A percentile compares a stretch with the other conserved stretches of the same genome.
Evolutionary conservation across 164 flowering plant genomes (phyloP).

Genomic region (Stephania cephalantha): DNA sequence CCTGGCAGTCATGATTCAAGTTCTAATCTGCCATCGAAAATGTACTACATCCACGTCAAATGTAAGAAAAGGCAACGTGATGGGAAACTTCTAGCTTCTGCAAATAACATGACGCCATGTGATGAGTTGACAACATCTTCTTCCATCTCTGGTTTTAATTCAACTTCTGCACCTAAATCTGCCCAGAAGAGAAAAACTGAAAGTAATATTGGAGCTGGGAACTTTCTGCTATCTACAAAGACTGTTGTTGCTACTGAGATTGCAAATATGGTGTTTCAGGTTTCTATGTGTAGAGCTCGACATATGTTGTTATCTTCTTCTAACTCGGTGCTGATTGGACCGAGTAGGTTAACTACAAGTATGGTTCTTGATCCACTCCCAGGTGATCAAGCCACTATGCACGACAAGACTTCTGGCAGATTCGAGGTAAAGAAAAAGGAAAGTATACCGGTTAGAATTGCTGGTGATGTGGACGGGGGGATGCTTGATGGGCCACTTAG

Average conservation of each 20-base stretch:
- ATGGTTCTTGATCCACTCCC: constrained; percentile 37
- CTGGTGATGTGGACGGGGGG: constrained; percentile 76
- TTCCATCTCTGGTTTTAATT: constrained; percentile 35
- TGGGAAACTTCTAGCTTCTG: constrained; percentile 18
- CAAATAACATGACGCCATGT: constrained; percentile 25
- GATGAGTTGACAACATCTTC: constrained; percentile 39
- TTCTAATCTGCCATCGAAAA: constrained; percentile 30
- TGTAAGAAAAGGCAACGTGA: constrained; percentile 32
- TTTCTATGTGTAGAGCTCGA: constrained; percentile 80
- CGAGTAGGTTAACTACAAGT: constrained; percentile 32
- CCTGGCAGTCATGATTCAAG: constrained; percentile 30
- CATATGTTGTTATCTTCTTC: constrained; percentile 52
- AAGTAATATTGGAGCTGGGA: constrained; percentile 27
- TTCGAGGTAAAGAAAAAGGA: constrained; percentile 73
- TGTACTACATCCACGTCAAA: constrained; percentile 56
- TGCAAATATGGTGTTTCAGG: constrained; percentile 79
- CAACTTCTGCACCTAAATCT: constrained; percentile 39
- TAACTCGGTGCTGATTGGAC: constrained; percentile 26
- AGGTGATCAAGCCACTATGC: constrained; percentile 41
- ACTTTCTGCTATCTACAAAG: constrained; percentile 37
- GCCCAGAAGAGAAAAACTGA: constrained; percentile 37
- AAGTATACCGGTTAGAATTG: constrained; percentile 68
- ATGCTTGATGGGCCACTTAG: constrained; percentile 59
- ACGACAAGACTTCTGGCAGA: constrained; percentile 42
- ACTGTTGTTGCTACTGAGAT: constrained; percentile 74